Conservation (phyloP, 108 stramenopile species). For the Nitzschia sp. region DNA sequence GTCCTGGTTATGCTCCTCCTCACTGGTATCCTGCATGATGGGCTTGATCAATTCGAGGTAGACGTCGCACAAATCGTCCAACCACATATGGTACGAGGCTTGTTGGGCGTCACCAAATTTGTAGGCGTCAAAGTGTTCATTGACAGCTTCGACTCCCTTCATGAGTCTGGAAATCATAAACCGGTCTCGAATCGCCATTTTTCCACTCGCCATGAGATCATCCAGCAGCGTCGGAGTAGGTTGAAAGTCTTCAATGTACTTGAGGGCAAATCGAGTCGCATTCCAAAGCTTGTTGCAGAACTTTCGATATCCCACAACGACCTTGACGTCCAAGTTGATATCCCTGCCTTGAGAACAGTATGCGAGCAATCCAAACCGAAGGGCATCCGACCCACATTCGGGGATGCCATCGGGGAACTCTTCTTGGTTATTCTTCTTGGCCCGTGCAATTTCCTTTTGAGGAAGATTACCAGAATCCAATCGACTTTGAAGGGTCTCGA, state of each 20-base stretch:
- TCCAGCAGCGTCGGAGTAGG: slow-evolving; percentile 81
- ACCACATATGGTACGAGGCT: slow-evolving; percentile 87
- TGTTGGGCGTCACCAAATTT: slow-evolving; percentile 91
- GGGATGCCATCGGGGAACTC: slow-evolving; percentile 99
- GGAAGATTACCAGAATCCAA: slow-evolving; percentile 95
- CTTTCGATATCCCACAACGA: slow-evolving; percentile 95
- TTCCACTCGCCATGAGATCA: slow-evolving; percentile 78
- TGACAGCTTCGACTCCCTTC: slow-evolving; percentile 68
- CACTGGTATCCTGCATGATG: slow-evolving; percentile 77
- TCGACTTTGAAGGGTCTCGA: slow-evolving; percentile 82
- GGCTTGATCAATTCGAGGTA: slow-evolving; percentile 99
- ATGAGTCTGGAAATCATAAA: slow-evolving; percentile 95
- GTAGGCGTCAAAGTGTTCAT: slow-evolving; percentile 73
- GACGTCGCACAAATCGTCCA: slow-evolving; percentile 95
- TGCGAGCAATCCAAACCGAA: slow-evolving; percentile 96
- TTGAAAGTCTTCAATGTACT: slow-evolving; percentile 88
- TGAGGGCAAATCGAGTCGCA: slow-evolving; percentile 91
- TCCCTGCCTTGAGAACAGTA: slow-evolving; percentile 98
- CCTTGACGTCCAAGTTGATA: slow-evolving; percentile 98
- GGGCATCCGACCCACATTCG: slow-evolving; percentile 98
- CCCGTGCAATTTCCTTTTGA: slow-evolving; percentile 90
- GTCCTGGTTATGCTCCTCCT: slow-evolving; percentile 58
- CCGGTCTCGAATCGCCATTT: slow-evolving; percentile 83
- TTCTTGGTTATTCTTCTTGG: slow-evolving; percentile 90
- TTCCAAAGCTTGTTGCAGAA: slow-evolving; percentile 99